Evolutionary conservation across 2,329 filamentous ascomycete species (phyloP).

Genomic region (Dactylellina haptotyla): DNA sequence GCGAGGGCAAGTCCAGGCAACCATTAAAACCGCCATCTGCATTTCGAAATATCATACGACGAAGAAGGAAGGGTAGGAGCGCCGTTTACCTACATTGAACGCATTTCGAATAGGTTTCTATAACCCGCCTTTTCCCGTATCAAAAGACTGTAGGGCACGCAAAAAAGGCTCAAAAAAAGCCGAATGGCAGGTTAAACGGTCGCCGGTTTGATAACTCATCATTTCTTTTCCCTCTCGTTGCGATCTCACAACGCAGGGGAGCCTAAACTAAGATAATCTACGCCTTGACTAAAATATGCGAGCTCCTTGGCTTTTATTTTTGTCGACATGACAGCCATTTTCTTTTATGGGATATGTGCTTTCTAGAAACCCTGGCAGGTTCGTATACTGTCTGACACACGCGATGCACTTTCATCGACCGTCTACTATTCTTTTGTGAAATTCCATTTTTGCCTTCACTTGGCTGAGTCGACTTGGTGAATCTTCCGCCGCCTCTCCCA

Average conservation of each 20-base stretch:
- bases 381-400: slow-evolving; percentile 16
- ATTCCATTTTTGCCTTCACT: background rate
- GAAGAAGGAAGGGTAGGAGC: background rate
- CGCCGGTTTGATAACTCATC: slow-evolving; percentile 22
- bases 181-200: background rate
- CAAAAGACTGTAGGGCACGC: background rate
- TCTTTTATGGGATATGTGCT: background rate
- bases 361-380: background rate
- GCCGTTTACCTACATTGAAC: background rate
- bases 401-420: background rate
- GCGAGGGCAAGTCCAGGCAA: background rate
- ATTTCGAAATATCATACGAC: background rate
- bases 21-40: background rate
- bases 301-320: slow-evolving; percentile 1
- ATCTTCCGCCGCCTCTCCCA: no score
- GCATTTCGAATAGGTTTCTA: background rate
- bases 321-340: background rate
- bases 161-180: background rate
- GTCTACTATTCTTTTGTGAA: background rate
- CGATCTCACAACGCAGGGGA: background rate
- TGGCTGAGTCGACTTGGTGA: background rate
- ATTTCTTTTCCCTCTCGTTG: background rate
- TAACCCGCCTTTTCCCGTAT: slow-evolving; percentile 7
- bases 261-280: background rate
- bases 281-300: background rate